These are phyloP conservation scores for Cynanchum wilfordii DNA, from an alignment of 257 asterid species.

Conservation along the genomic window DNA sequence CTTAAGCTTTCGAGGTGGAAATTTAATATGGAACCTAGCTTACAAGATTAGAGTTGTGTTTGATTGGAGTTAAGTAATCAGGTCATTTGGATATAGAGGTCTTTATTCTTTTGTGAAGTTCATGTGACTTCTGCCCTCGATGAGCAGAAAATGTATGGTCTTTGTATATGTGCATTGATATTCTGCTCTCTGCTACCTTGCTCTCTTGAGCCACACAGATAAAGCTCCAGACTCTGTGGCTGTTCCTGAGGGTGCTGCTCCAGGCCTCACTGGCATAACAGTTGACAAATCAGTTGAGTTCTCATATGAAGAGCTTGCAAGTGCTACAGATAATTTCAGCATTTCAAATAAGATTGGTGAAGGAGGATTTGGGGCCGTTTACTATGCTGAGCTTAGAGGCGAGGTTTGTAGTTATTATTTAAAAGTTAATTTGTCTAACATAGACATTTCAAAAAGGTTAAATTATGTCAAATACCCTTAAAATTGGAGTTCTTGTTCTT, in stretches of 20 bases:
- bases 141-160: neutral
- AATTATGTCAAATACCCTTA: neutral
- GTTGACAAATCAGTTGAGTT: constrained; percentile 93
- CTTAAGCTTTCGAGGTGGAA: too few relatives aligned
- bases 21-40: too few relatives aligned
- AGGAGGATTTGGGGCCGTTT: constrained; percentile 97
- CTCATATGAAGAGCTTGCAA: constrained; percentile 91
- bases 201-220: constrained; percentile 28
- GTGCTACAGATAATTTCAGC: constrained; percentile 73
- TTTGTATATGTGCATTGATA: constrained; percentile 5
- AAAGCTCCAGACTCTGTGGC: constrained; percentile 37
- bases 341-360: constrained; percentile 87
- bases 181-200: constrained; percentile 17
- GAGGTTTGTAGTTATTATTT: constrained; percentile 53
- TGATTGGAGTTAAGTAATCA: neutral
- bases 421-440: neutral
- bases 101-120: neutral
- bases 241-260: constrained; percentile 39
- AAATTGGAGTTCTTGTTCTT: neutral
- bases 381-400: constrained; percentile 97
- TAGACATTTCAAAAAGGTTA: neutral
- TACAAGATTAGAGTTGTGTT: neutral
- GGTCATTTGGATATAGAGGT: neutral
- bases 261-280: constrained; percentile 56
- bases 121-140: neutral